Base-by-base conservation (phyloP, 768 basidiomycete genomes). In the Zangia roseola region DNA sequence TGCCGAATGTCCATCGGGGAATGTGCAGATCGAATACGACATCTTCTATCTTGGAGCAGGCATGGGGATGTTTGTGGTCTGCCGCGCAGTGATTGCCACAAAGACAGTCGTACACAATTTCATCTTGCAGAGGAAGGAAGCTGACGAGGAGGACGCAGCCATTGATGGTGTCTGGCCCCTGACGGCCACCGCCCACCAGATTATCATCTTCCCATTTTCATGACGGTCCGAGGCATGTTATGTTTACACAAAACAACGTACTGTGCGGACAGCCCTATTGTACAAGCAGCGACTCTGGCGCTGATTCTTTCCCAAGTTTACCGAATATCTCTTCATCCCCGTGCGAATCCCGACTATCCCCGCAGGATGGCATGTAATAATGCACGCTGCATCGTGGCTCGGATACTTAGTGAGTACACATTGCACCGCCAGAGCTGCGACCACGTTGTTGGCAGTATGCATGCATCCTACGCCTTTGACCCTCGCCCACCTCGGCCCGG, bases 141-240 rank as follows among this genome's bases (percentile, higher is more conserved):
- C 36, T 20, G 62, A 63, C 30, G 43, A 35, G 17, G 69, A 69
- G 43, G 69, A 67, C 43, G 65, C 57, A 33, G 47, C 12, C n/a
- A 53, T 43, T 12, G 60, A 57, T 48, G 67, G 52, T 17, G 54
- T 67, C 23, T 70, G 69, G 67, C 60, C 64, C 13, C 45, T 68
- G 1, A 62, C 57, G 20, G 64, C 64, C 40, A 43, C 43, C 17
- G 67, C 55, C 16, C 67, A 68, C 45, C 64, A 68, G 54, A 66
- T 68, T 42, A 59, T 65, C 26, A 56, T 69, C 42, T 68, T 69
- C 41, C 49, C 53, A 13, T 68, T 69, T 40, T 47, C 53, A 13
- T 3, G 7, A 8, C 19, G 30, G n/a, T n/a, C n/a, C n/a, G 40
- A 25, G 13, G 16, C 20, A n/a, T 35, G 44, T 25, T 41, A 8